Base-by-base conservation (phyloP, 2,329 filamentous ascomycete species). In the Pseudocercospora fuligena region DNA sequence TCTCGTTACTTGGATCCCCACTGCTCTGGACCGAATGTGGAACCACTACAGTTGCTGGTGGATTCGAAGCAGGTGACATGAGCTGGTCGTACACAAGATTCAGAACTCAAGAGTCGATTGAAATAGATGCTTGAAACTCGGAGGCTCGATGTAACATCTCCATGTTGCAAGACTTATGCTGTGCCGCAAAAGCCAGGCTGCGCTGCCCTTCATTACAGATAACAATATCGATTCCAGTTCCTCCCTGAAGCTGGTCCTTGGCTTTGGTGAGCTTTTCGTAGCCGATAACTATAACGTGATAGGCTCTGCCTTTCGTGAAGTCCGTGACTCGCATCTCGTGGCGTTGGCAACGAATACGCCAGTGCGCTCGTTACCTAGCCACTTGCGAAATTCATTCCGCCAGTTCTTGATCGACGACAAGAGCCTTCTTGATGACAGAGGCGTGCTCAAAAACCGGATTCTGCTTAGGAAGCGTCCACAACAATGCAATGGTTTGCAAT, bases 381-480 rank as follows among this genome's bases (percentile, higher is more conserved):
- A 92, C 74, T 92, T 92, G 65, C 85, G 84, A 69, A 92, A 90
- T 74, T 92, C 90, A 69, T 88, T 88, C 63, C 87, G 85, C 56
- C 90, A 92, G 69, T 92, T 92, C 66, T 87, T 86, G 69, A 92
- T 90, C 9, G 1, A 92, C 89, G 67, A 92, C 89, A 57, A 92
- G 79, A 0, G 89, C 90, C 73, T 92, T 92, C 70, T 86, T 90
- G 56, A 92, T 84, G 0, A 91, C 86, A 1, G 89, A 87, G 1
- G 79, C 72, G 29, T 81, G 83, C 46, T 86, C 85, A 70, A 88
- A 82, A 5, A 91, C 82, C 0, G 89, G 89, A 73, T 89, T 91
- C 73, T 92, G 90, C 76, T 91, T 92, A 67, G 92, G 78, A 36
- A 92, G 77, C 1, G 90, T 92, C 90, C 90, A 92, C 12, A 92